Evolutionary conservation across 805 yeast species (phyloP), one percentile per base, ranked within the genome.

Genomic region (Saturnispora halmiae): DNA sequence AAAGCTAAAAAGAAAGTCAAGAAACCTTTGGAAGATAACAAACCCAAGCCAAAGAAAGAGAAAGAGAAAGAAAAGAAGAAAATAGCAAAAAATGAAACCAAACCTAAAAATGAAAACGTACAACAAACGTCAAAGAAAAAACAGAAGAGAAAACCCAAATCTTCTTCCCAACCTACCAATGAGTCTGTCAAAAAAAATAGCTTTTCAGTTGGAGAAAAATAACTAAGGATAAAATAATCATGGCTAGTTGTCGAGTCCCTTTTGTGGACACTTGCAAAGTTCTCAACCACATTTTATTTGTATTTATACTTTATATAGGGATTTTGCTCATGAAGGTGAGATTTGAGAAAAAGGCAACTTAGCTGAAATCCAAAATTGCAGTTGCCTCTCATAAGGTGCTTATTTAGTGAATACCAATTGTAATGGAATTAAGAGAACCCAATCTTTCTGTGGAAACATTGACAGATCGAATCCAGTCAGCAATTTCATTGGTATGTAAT

Each of bases 401-500:
- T n/a, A n/a, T n/a, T n/a, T n/a, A n/a, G n/a, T n/a, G n/a, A n/a
- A n/a, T n/a, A n/a, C n/a, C n/a, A n/a, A n/a, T n/a, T n/a, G n/a
- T n/a, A n/a, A n/a, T n/a, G n/a, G n/a, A n/a, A n/a, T n/a, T n/a
- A n/a, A n/a, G n/a, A n/a, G n/a, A n/a, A n/a, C n/a, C n/a, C n/a
- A n/a, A n/a, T n/a, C n/a, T n/a, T n/a, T n/a, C n/a, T n/a, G n/a
- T n/a, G n/a, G n/a, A n/a, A n/a, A n/a, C n/a, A n/a, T n/a, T n/a
- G n/a, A n/a, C n/a, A n/a, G n/a, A n/a, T n/a, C n/a, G n/a, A n/a
- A 29, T 43, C 13, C 41, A 38, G 7, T 38, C 46, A 8, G 32
- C 43, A 19, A 36, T 43, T 27, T 32, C 34, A 27, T 43, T 41
- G 43, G 46, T 44, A 40, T 32, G 39, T 15, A 26, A 14, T 13